Evolutionary conservation across 2,329 filamentous ascomycete genomes (phyloP).

Genomic region (Stachybotrys echinatus): DNA sequence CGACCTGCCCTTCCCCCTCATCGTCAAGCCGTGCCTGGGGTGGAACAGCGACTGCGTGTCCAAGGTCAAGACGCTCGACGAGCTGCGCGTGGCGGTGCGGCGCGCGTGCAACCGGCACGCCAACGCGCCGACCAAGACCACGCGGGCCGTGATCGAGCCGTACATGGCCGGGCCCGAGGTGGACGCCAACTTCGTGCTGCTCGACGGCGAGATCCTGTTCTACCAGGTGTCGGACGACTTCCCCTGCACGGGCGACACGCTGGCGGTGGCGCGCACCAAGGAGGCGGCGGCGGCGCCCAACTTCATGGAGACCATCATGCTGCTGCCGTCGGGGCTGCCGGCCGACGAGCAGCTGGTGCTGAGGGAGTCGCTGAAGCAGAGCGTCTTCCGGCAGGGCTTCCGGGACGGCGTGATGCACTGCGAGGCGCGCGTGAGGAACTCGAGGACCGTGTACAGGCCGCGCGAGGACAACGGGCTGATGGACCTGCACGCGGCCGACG

Average conservation of each 20-base stretch:
- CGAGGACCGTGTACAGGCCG: conserved; percentile 12
- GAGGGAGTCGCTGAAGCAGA: conserved; percentile 10
- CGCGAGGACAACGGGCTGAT: conserved; percentile 10
- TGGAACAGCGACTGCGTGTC: conserved; percentile 25
- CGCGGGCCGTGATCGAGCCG: conserved; percentile 23
- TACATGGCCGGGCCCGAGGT: conserved; percentile 36
- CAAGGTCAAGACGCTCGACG: conserved; percentile 18
- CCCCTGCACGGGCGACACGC: conserved; percentile 15
- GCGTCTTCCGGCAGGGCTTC: conserved; percentile 16
- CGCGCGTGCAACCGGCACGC: conserved; percentile 10
- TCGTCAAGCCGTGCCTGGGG: conserved; percentile 30
- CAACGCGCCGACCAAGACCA: conserved; percentile 11
- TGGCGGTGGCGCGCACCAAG: neutral
- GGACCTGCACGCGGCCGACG: conserved; percentile 6
- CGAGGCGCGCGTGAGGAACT: conserved; percentile 20
- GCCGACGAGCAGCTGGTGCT: conserved; percentile 12
- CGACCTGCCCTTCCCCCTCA: conserved; percentile 15
- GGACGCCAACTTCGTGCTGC: conserved; percentile 33
- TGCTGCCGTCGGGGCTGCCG: conserved; percentile 16
- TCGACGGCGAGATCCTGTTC: conserved; percentile 32
- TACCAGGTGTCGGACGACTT: conserved; percentile 32
- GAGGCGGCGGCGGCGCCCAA: conserved; percentile 9
- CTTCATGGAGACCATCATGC: conserved; percentile 18
- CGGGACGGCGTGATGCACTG: conserved; percentile 21
- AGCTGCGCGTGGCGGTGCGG: conserved; percentile 18